Base-by-base conservation (phyloP, 177 flowering plant species). In the Vitis hybrid region DNA sequence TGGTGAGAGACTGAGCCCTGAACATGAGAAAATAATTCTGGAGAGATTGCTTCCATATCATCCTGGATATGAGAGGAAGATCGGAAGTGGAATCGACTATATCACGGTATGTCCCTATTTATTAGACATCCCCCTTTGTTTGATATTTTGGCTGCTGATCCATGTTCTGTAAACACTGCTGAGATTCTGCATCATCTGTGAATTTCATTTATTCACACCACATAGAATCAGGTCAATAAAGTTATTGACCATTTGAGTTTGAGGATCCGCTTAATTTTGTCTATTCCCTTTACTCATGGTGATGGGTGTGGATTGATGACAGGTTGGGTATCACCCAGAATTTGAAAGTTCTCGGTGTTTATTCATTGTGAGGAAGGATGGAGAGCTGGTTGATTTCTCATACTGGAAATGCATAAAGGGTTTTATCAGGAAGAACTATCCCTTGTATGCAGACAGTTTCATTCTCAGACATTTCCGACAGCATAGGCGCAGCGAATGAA, bases 381-480 rank as follows among this genome's bases (percentile, higher is more conserved):
- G 95, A 45, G 81, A 82, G 66, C 11, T 79, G 56, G 87, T 92
- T n/a, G 99, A 94, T 74, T 91, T 94, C 74, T 94, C 99, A 11
- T 94, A 84, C 70, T 91, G 99, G 99, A 94, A 94, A 79, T 94
- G 99, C 87, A 86, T 94, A 66, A 94, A 92, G 79, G 94, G 97
- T 19, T 71, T 92, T 61, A 90, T 94, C 63, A 82, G 82, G 66
- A 92, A 87, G 83, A 94, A 90, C 11, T 92, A 94, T 81, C 97
- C 99, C 11, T 76, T 85, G 10, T 87, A 88, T 80, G 98, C 97
- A 12, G 92, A 89, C 67, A 86, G 85, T 70, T 94, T 94, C 78
- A 88, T 94, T 73, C 87, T 83, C 57, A 87, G 91, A 73, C 98
- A 94, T 86, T 92, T 92, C 60, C 77, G 86, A 50, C 67, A 69